phyloP scores from a whole-genome alignment of 495 filamentous ascomycete genomes.

The Filosporella fistucella region DNA sequence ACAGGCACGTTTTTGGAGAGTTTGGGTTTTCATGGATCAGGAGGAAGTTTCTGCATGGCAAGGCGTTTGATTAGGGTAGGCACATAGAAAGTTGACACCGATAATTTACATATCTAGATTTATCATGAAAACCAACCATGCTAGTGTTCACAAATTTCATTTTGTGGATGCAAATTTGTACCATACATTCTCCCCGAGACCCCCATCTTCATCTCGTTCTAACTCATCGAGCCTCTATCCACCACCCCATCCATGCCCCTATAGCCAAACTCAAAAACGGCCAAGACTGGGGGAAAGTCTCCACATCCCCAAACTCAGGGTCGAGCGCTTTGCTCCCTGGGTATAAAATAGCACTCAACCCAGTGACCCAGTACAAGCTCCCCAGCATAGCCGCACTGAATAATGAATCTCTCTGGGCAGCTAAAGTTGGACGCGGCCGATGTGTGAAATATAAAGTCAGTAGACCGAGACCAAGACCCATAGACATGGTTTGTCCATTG shows the following conservation, averaged over 20 bases:
- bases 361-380: constrained; percentile 47
- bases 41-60: no score
- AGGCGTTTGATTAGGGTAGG: no score
- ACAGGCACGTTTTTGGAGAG: no score
- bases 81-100: no score
- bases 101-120: no score
- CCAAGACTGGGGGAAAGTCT: constrained; percentile 40
- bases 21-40: no score
- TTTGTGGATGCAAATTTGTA: no score
- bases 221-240: not conserved
- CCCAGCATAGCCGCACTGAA: constrained; percentile 36
- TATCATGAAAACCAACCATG: no score
- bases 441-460: constrained; percentile 47
- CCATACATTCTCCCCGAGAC: no score
- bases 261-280: constrained; percentile 29
- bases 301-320: constrained; percentile 52
- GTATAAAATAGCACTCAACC: constrained; percentile 40
- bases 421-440: constrained; percentile 19
- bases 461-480: constrained; percentile 38
- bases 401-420: constrained; percentile 28
- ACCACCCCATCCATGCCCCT: constrained; percentile 26
- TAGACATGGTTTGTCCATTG: constrained; percentile 48
- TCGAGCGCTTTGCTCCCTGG: constrained; percentile 45
- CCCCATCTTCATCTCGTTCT: not conserved
- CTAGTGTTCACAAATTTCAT: no score